These are phyloP conservation scores for Colletotrichum camelliae DNA, from an alignment of 2,329 filamentous ascomycete species.

Conservation along the genomic window DNA sequence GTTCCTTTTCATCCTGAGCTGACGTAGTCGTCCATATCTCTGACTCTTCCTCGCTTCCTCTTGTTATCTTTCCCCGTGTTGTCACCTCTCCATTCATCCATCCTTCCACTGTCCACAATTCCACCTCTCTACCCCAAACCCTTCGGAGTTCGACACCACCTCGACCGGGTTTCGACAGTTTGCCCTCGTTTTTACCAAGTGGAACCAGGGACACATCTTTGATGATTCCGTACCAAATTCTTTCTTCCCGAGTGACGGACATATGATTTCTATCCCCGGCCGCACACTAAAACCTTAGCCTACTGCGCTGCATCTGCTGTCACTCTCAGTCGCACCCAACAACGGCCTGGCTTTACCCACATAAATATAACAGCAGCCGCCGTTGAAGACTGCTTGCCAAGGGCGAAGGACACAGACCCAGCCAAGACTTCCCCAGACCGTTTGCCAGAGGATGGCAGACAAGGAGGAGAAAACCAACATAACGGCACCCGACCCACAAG, in stretches of 20 bases:
- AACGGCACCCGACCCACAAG: conserved; percentile 32
- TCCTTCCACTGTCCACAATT: not conserved
- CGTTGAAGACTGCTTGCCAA: not conserved
- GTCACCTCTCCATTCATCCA: not conserved
- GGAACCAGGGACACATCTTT: not conserved
- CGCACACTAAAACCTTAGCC: not conserved
- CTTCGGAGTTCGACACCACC: not conserved
- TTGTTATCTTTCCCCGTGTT: not conserved
- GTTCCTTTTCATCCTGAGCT: not conserved
- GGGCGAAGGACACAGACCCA: not conserved
- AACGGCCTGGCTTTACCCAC: not conserved
- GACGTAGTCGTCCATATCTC: not conserved
- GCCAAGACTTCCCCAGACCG: not conserved
- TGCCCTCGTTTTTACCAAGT: not conserved
- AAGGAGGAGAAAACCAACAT: conserved; percentile 28
- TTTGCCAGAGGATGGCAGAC: conserved; percentile 22
- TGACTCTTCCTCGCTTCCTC: not conserved
- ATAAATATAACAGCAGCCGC: not conserved
- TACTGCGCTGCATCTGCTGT: not conserved
- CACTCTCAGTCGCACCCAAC: not conserved
- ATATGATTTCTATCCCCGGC: not conserved
- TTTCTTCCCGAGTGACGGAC: not conserved
- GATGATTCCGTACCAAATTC: not conserved
- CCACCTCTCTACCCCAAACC: not conserved
- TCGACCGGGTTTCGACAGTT: not conserved